phyloP scores from a whole-genome alignment of 225 moss, liverwort and hornwort species.

The Marchantia paleacea region DNA sequence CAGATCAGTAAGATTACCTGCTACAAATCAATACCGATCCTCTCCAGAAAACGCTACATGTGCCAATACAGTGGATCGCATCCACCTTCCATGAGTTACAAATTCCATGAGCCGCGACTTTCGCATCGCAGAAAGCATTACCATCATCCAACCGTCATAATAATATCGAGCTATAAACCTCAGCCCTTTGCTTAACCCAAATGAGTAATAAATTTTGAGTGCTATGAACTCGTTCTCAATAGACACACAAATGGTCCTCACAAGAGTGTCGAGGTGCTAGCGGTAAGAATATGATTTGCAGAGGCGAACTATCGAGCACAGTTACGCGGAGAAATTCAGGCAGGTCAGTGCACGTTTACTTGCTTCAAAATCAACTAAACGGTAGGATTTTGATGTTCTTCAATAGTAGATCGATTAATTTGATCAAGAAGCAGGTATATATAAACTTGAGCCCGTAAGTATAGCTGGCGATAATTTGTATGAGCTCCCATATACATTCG shows the following conservation, averaged over 20 bases:
- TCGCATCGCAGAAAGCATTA: neutral
- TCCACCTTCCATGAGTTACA: neutral
- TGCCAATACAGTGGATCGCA: no score
- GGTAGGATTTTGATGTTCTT: no score
- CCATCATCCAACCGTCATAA: constrained; percentile 95
- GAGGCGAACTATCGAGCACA: no score
- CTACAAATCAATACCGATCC: no score
- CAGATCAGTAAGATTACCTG: neutral
- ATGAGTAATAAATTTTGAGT: neutral
- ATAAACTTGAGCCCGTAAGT: constrained; percentile 75
- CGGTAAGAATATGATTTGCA: no score
- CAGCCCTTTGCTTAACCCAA: constrained; percentile 83
- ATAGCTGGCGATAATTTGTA: constrained; percentile 68
- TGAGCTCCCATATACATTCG: constrained; percentile 67
- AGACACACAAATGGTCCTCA: no score
- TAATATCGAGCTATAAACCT: constrained; percentile 73
- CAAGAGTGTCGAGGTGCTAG: no score
- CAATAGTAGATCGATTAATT: neutral
- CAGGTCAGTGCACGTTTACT: no score
- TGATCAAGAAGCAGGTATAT: neutral
- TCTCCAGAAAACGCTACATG: neutral
- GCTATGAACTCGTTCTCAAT: no score
- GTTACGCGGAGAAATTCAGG: no score
- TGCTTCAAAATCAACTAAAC: no score
- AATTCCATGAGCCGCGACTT: neutral